These are phyloP conservation scores for Fusarium verticillioides DNA, from an alignment of 2,329 filamentous ascomycete genomes.

Conservation along the genomic window DNA sequence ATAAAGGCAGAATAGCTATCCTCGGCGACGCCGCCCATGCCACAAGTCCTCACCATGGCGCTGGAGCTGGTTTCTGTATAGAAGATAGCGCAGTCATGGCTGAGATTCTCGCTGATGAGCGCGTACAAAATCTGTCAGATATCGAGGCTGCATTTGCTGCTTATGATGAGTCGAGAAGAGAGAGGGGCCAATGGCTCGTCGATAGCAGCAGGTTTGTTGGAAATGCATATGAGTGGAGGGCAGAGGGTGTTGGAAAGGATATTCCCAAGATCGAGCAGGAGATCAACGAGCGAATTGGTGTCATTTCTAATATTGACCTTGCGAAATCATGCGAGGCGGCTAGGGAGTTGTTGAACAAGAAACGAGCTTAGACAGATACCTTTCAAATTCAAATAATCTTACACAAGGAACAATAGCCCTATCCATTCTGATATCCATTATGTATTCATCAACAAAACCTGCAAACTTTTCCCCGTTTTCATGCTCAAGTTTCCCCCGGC, in stretches of 20 bases:
- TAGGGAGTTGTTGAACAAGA: background rate
- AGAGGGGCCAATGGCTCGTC: slow-evolving; percentile 61
- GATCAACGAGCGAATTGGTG: slow-evolving; percentile 26
- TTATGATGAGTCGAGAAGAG: slow-evolving; percentile 62
- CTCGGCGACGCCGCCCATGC: slow-evolving; percentile 73
- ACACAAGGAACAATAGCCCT: too few relatives aligned
- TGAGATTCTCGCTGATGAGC: slow-evolving; percentile 57
- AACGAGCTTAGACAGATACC: background rate
- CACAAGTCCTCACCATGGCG: slow-evolving; percentile 68
- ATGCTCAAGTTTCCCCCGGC: too few relatives aligned
- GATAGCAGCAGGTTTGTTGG: slow-evolving; percentile 57
- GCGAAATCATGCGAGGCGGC: slow-evolving; percentile 11
- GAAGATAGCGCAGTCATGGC: slow-evolving; percentile 59
- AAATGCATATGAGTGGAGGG: slow-evolving; percentile 58
- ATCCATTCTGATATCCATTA: background rate
- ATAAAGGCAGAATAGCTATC: slow-evolving; percentile 58
- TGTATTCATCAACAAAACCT: too few relatives aligned
- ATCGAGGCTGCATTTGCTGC: slow-evolving; percentile 46
- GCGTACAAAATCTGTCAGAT: slow-evolving; percentile 47
- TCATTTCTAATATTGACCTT: slow-evolving; percentile 28
- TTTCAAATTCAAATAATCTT: background rate
- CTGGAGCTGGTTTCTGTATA: slow-evolving; percentile 68
- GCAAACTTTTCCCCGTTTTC: too few relatives aligned
- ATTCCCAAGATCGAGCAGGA: slow-evolving; percentile 27
- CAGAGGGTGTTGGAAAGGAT: slow-evolving; percentile 39